Evolutionary conservation across 2,329 filamentous ascomycete genomes (phyloP).

Genomic region (Xylaria sp.): DNA sequence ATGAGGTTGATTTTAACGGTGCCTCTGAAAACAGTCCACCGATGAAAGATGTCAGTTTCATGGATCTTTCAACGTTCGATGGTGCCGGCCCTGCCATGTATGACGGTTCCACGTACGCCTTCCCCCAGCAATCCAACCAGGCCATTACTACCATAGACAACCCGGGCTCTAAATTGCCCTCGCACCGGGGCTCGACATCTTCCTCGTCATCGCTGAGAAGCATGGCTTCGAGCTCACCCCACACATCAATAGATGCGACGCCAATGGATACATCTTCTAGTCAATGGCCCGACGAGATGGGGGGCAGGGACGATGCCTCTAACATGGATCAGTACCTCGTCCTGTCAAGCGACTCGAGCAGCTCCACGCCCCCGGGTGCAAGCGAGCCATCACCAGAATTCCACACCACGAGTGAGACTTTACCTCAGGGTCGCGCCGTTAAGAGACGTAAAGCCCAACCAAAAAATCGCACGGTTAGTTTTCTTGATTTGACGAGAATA

Average conservation of each 20-base stretch:
- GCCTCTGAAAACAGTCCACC: slow-evolving; percentile 46
- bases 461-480: slow-evolving; percentile 47
- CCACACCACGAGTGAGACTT: slow-evolving; percentile 28
- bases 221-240: slow-evolving; percentile 44
- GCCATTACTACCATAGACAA: slow-evolving; percentile 5
- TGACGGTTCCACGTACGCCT: background rate
- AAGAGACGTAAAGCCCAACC: slow-evolving; percentile 48
- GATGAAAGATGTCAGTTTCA: slow-evolving; percentile 46
- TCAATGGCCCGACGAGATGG: slow-evolving; percentile 38
- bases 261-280: slow-evolving; percentile 42
- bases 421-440: slow-evolving; percentile 39
- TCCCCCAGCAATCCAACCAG: slow-evolving; percentile 11
- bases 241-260: slow-evolving; percentile 46
- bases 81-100: slow-evolving; percentile 18
- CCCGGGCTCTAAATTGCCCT: slow-evolving; percentile 37
- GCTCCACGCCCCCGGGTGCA: slow-evolving; percentile 56
- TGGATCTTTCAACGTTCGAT: slow-evolving; percentile 43
- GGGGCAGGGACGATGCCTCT: slow-evolving; percentile 39
- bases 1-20: slow-evolving; percentile 54
- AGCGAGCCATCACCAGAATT: slow-evolving; percentile 40
- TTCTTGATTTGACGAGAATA: background rate
- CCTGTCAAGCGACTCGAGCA: slow-evolving; percentile 69
- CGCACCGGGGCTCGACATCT: slow-evolving; percentile 49
- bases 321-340: slow-evolving; percentile 59
- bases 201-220: slow-evolving; percentile 47